These are phyloP conservation scores for Lepidium africanum DNA, from an alignment of 345 rosid genomes.

Conservation along the genomic window DNA sequence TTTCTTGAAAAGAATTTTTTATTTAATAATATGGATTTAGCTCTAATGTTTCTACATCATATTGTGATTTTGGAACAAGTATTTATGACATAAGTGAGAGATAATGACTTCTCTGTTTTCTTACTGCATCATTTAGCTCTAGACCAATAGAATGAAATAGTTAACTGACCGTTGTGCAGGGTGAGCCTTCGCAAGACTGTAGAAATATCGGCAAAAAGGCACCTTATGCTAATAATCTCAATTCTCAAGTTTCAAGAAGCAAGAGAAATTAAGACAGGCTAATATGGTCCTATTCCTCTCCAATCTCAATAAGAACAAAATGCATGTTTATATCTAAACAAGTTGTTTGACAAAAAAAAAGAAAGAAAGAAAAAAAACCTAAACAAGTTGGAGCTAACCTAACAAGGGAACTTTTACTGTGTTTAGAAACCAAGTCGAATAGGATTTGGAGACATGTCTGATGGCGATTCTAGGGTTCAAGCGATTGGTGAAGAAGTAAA, in stretches of 20 bases:
- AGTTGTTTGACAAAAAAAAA: too few relatives aligned
- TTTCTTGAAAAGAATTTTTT: too few relatives aligned
- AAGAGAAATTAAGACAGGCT: neutral
- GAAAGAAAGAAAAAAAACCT: too few relatives aligned
- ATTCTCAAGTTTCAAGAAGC: neutral
- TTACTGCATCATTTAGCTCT: slow-evolving; percentile 12
- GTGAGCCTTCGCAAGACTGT: slow-evolving; percentile 54
- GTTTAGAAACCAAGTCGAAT: too few relatives aligned
- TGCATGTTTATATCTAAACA: neutral
- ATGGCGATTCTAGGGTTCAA: too few relatives aligned
- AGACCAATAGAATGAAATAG: slow-evolving; percentile 53
- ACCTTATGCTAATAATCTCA: neutral
- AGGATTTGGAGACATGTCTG: too few relatives aligned
- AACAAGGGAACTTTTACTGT: neutral
- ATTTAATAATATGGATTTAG: neutral
- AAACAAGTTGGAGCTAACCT: neutral
- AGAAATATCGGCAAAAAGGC: neutral
- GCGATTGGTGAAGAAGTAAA: too few relatives aligned
- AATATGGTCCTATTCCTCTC: neutral
- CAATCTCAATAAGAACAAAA: neutral
- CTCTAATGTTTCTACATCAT: neutral
- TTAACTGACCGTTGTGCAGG: slow-evolving; percentile 45
- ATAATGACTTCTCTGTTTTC: neutral
- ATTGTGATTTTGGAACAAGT: neutral
- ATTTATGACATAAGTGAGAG: neutral